These are phyloP conservation scores for Durusdinium trenchii DNA, from an alignment of 73 alveolate genomes.

Conservation along the genomic window DNA sequence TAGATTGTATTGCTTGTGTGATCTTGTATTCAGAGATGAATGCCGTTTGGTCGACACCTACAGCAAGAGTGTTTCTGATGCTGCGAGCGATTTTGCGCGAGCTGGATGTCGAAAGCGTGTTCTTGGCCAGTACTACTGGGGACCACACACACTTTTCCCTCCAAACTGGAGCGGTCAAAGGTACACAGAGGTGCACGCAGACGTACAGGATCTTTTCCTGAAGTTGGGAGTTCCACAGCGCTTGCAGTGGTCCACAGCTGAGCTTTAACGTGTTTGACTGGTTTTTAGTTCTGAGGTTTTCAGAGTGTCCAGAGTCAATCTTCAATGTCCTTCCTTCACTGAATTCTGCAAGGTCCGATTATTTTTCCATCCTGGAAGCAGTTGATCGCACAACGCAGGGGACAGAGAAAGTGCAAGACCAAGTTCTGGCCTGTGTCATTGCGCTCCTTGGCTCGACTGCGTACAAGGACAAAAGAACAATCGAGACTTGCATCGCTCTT, in stretches of 20 bases:
- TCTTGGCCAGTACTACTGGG: conserved; percentile 54
- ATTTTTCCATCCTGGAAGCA: not conserved
- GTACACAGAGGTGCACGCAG: conserved; percentile 4
- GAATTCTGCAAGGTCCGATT: not conserved
- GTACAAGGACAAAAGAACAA: not conserved
- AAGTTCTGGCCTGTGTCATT: not conserved
- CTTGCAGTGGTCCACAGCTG: not conserved
- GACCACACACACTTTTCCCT: conserved; percentile 41
- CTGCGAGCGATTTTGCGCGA: conserved; percentile 35
- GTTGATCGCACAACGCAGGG: not conserved
- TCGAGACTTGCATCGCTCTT: not conserved
- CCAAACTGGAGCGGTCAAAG: conserved; percentile 6
- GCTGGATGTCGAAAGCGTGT: conserved; percentile 12
- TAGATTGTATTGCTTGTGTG: not conserved
- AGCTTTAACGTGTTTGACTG: not conserved
- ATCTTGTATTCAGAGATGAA: conserved; percentile 16
- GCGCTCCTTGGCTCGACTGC: not conserved
- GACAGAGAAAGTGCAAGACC: not conserved
- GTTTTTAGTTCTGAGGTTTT: not conserved
- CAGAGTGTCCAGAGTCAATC: not conserved
- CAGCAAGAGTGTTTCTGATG: conserved; percentile 16
- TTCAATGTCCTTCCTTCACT: not conserved
- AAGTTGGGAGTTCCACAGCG: conserved; percentile 12
- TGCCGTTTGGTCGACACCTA: conserved; percentile 38
- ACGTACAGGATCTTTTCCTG: conserved; percentile 15